Conservation (phyloP, 352 stramenopile species). For the Phytopythium delawarense region DNA sequence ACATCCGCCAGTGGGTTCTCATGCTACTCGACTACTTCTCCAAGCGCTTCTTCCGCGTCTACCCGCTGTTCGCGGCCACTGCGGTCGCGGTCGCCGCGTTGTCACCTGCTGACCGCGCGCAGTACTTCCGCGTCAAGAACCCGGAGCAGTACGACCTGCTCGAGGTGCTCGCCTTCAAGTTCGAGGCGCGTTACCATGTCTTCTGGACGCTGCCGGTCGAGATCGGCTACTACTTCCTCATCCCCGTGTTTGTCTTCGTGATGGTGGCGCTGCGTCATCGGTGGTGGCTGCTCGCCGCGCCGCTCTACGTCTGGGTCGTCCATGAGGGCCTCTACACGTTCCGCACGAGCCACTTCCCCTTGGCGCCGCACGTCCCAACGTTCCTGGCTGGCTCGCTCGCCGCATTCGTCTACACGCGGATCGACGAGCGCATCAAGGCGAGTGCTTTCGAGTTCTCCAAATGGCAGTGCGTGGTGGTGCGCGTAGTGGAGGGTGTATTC, state of each 20-base stretch:
- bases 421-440: constrained; percentile 24
- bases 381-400: constrained; percentile 38
- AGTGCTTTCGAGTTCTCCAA: constrained; percentile 8
- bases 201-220: constrained; percentile 50
- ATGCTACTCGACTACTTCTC: constrained; percentile 38
- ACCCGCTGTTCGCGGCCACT: constrained; percentile 46
- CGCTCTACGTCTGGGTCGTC: constrained; percentile 27
- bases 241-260: constrained; percentile 30
- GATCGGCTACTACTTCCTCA: constrained; percentile 53
- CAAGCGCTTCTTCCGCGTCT: constrained; percentile 43
- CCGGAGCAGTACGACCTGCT: constrained; percentile 17
- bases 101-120: constrained; percentile 13
- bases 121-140: too few species aligned
- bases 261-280: constrained; percentile 4
- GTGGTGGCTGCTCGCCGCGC: constrained; percentile 36
- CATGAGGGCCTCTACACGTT: constrained; percentile 16
- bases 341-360: not conserved
- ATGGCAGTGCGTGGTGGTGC: too few species aligned
- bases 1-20: constrained; percentile 24
- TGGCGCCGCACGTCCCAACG: constrained; percentile 24
- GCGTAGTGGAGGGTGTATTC: too few species aligned
- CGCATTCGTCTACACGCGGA: constrained; percentile 27
- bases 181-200: constrained; percentile 40
- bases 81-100: constrained; percentile 25
- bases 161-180: constrained; percentile 41